These are phyloP conservation scores for Mycena metata DNA, from an alignment of 768 basidiomycete species.

Conservation along the genomic window DNA sequence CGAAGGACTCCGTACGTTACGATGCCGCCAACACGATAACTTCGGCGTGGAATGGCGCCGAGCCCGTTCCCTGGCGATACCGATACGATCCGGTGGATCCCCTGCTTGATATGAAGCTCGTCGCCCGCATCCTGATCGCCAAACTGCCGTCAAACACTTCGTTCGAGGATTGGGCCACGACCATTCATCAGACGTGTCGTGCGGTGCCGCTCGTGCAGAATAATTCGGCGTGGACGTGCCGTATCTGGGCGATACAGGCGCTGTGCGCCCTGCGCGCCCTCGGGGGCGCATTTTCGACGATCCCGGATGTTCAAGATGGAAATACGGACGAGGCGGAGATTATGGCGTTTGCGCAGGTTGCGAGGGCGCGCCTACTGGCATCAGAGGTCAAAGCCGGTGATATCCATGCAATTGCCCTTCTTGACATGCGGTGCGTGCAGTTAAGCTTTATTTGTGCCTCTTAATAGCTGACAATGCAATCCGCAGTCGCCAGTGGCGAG, in stretches of 20 bases:
- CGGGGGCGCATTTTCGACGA: conserved; percentile 11
- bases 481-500: background rate
- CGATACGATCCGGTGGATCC: conserved; percentile 25
- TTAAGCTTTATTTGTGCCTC: no score
- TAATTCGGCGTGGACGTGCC: conserved; percentile 17
- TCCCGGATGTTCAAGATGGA: conserved; percentile 26
- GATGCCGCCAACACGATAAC: conserved; percentile 30
- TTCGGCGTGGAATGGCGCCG: conserved; percentile 6
- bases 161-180: conserved; percentile 21
- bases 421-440: conserved; percentile 23
- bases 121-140: conserved; percentile 21
- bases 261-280: conserved; percentile 7
- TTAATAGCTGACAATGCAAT: background rate
- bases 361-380: conserved; percentile 1
- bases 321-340: conserved; percentile 24
- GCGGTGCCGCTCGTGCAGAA: conserved; percentile 24
- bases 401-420: conserved; percentile 4
- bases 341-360: conserved; percentile 21
- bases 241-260: conserved; percentile 19
- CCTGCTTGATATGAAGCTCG: conserved; percentile 22
- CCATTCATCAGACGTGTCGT: conserved; percentile 22
- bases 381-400: conserved; percentile 3
- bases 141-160: conserved; percentile 14
- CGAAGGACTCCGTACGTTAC: conserved; percentile 24
- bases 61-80: conserved; percentile 25